A percentile compares a stretch with the other conserved stretches of the same genome.
Evolutionary conservation across 257 asterid genomes (phyloP).

Genomic region (Ilex aquifolium): DNA sequence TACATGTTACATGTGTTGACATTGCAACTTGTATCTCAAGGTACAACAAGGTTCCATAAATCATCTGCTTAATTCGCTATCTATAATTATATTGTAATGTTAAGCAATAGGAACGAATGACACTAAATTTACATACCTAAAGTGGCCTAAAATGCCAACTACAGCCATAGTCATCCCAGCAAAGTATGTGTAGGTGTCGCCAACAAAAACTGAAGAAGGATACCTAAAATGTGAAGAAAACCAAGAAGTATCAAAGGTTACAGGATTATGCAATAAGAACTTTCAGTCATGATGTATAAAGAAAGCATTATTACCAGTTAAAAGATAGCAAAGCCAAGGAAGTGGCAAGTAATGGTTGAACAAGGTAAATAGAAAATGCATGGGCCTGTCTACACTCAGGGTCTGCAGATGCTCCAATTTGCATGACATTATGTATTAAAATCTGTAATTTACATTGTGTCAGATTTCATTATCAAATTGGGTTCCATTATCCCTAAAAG

Average conservation of each 20-base stretch:
- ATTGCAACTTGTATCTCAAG: background rate
- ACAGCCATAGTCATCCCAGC: constrained; percentile 97
- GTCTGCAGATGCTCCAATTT: constrained; percentile 70
- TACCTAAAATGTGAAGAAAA: constrained; percentile 39
- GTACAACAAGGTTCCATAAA: background rate
- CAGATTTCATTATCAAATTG: background rate
- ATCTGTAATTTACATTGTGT: constrained; percentile 40
- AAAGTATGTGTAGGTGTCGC: constrained; percentile 82
- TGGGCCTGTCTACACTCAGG: constrained; percentile 86
- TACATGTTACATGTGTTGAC: background rate
- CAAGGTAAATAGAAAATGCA: constrained; percentile 85
- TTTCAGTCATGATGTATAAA: background rate
- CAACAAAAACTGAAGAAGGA: constrained; percentile 86
- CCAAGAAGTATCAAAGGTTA: background rate
- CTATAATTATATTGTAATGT: background rate
- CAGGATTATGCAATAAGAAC: background rate
- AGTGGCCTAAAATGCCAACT: constrained; percentile 84
- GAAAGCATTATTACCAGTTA: constrained; percentile 58
- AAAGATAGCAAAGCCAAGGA: constrained; percentile 82
- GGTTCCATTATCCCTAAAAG: background rate
- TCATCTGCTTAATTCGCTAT: background rate
- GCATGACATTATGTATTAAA: constrained; percentile 77
- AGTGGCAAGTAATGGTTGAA: constrained; percentile 88
- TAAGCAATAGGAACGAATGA: background rate
- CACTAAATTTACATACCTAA: constrained; percentile 35